A percentile compares a stretch with the other conserved stretches of the same genome.
Evolutionary conservation across 305 asterid genomes (phyloP).

Genomic region (Fraxinus greggii): DNA sequence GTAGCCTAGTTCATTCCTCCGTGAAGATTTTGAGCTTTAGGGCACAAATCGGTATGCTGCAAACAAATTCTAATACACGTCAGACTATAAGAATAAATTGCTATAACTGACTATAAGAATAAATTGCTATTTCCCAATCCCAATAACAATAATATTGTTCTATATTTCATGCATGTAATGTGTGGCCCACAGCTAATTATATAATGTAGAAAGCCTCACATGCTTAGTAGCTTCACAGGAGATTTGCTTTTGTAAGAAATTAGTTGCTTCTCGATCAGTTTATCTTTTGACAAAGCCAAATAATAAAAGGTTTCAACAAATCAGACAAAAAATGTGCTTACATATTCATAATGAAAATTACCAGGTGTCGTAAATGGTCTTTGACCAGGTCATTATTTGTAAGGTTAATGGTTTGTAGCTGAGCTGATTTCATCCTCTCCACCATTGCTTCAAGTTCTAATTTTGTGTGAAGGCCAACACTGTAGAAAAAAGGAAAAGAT

Average conservation of each 20-base stretch:
- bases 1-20: not conserved
- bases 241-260: not conserved
- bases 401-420: conserved; percentile 65
- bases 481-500: conserved; percentile 27
- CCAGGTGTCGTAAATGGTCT: conserved; percentile 95
- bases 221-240: not conserved
- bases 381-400: conserved; percentile 88
- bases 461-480: conserved; percentile 91
- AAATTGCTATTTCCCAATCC: not conserved
- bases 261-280: not conserved
- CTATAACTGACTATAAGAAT: not conserved
- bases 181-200: not conserved
- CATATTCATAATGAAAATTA: conserved; percentile 26
- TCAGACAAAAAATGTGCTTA: not conserved
- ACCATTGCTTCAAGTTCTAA: conserved; percentile 76
- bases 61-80: not conserved
- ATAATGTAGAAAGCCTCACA: not conserved
- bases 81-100: not conserved
- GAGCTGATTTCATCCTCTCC: conserved; percentile 61
- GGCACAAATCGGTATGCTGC: not conserved
- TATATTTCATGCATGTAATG: not conserved
- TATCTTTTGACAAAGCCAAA: not conserved
- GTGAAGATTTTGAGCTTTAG: not conserved
- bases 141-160: not conserved
- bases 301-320: not conserved